Conservation (phyloP, 2,329 filamentous ascomycete genomes). For the Rugonectria rugulosa region DNA sequence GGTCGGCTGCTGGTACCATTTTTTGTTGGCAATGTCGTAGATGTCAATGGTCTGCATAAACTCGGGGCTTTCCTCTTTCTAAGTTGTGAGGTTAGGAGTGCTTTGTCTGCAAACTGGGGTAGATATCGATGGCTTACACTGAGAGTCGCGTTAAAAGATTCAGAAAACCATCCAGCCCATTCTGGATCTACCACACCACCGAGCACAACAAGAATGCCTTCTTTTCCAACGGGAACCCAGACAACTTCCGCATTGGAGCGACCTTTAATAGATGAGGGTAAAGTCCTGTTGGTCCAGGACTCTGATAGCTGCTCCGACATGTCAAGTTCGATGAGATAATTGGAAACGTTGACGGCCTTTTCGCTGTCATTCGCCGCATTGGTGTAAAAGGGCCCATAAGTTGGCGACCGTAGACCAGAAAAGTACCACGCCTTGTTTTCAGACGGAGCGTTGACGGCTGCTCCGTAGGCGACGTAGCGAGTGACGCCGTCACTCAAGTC, state of each 20-base stretch:
- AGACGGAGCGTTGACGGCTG: constrained; percentile 68
- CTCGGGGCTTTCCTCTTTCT: constrained; percentile 70
- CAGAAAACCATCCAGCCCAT: constrained; percentile 44
- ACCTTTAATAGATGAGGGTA: constrained; percentile 58
- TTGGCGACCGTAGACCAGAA: constrained; percentile 63
- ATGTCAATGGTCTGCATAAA: constrained; percentile 79
- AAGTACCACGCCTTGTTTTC: constrained; percentile 79
- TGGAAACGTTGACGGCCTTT: constrained; percentile 56
- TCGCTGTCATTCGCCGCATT: constrained; percentile 43
- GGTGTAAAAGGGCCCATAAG: constrained; percentile 58
- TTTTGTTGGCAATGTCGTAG: constrained; percentile 74
- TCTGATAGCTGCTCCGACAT: constrained; percentile 59
- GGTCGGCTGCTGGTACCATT: constrained; percentile 75
- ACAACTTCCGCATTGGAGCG: constrained; percentile 71
- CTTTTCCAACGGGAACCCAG: constrained; percentile 78
- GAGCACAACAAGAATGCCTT: constrained; percentile 79
- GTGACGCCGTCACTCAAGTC: constrained; percentile 58
- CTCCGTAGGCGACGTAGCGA: constrained; percentile 71
- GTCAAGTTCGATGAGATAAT: constrained; percentile 68
- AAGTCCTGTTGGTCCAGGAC: constrained; percentile 64
- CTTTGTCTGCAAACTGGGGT: too few relatives aligned
- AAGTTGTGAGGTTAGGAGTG: too few relatives aligned
- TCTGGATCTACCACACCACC: constrained; percentile 74
- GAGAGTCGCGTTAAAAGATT: constrained; percentile 40
- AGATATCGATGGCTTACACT: constrained; percentile 42